A percentile compares a stretch with the other conserved stretches of the same genome.
phyloP scores from a whole-genome alignment of 2,329 filamentous ascomycete species.

The Hortaea werneckii region DNA sequence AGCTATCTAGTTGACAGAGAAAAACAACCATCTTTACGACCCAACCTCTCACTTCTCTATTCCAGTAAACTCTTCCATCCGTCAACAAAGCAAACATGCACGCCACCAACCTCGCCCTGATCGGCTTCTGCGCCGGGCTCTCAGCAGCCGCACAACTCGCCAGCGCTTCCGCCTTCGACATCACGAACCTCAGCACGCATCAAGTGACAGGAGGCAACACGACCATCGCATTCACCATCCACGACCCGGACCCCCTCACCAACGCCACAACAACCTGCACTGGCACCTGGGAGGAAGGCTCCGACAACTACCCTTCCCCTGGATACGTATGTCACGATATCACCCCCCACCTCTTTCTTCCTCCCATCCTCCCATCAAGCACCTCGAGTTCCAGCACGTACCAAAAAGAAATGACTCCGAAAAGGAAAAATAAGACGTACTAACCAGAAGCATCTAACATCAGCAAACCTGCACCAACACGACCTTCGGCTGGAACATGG shows the following conservation, averaged over 20 bases:
- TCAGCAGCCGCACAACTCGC: background rate
- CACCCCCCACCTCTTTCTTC: too few species aligned
- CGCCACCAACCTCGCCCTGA: background rate
- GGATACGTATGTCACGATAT: conserved; percentile 11
- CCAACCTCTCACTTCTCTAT: too few species aligned
- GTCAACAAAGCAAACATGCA: background rate
- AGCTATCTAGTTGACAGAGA: too few species aligned
- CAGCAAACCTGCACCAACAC: conserved; percentile 11
- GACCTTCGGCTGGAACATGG: conserved; percentile 18
- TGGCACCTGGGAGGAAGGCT: conserved; percentile 13
- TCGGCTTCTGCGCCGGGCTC: background rate
- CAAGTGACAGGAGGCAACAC: conserved; percentile 12
- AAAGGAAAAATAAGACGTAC: background rate
- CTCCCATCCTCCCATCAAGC: too few species aligned
- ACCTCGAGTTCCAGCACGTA: too few species aligned
- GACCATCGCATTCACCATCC: conserved; percentile 17
- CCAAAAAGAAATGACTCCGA: background rate
- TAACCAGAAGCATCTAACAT: background rate
- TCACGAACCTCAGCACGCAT: conserved; percentile 12
- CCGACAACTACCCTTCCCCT: conserved; percentile 12
- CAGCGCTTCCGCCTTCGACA: conserved; percentile 6
- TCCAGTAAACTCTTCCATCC: background rate
- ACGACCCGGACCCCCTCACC: conserved; percentile 21
- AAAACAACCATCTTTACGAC: too few species aligned
- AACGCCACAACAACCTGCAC: conserved; percentile 16